phyloP scores from a whole-genome alignment of 2,329 filamentous ascomycete genomes.

The Botryotinia globosa region DNA sequence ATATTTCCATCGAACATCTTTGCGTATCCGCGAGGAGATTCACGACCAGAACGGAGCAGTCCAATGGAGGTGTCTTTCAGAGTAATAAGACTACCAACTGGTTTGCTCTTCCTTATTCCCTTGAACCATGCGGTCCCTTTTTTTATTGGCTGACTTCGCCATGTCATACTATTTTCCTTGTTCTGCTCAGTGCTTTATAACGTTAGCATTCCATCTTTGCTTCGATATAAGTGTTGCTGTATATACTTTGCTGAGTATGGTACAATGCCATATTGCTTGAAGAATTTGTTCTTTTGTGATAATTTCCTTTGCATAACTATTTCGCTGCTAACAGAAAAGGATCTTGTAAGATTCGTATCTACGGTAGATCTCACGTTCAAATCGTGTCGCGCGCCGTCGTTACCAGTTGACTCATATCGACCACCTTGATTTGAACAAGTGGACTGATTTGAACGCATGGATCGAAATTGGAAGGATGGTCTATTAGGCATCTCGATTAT shows the following conservation, averaged over 20 bases:
- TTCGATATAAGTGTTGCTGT: neutral
- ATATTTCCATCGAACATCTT: slow-evolving; percentile 1
- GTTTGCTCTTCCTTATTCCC: neutral
- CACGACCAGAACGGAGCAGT: neutral
- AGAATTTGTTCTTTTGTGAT: neutral
- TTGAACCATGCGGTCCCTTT: neutral
- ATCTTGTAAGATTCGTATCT: neutral
- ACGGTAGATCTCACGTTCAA: neutral
- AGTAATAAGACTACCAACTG: neutral
- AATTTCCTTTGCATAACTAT: neutral
- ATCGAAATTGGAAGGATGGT: neutral
- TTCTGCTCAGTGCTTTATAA: neutral
- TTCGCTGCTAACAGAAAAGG: neutral
- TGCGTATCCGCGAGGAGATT: neutral
- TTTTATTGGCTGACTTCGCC: neutral
- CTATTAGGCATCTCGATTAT: neutral
- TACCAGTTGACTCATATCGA: neutral
- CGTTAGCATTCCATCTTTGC: neutral
- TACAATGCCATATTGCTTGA: neutral
- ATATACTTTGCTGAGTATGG: neutral
- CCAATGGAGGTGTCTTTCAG: neutral
- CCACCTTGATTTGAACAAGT: neutral
- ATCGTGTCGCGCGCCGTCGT: neutral
- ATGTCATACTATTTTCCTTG: neutral
- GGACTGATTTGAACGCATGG: neutral